Base-by-base conservation (phyloP, 495 filamentous ascomycete genomes). In the Penicillium tannophilum region DNA sequence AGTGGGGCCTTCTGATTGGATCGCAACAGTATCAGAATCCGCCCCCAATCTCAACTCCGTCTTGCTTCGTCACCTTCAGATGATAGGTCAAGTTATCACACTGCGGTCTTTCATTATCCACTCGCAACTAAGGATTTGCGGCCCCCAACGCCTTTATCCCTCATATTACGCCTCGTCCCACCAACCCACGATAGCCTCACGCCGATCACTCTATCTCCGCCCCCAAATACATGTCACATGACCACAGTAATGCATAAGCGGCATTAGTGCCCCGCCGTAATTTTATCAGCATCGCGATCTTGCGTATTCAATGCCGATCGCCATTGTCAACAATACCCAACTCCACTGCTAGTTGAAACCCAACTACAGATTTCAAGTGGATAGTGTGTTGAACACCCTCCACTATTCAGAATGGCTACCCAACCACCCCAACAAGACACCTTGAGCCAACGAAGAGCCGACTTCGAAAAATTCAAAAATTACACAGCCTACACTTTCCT, bases 401-500 rank as follows among this genome's bases (percentile, higher is more conserved):
- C 33, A 33, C 20, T 9, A n/a, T 3, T 35, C 54, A 64, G 51
- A 24, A 65, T 68, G 57, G 33, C 67, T 42, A 51, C 61, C 11
- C 35, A 54, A 54, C 17, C 31, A 30, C 52, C 52, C 17, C 61
- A 61, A 42, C 16, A 45, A 31, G 52, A 36, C 11, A 61, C 51
- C 2, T 35, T 53, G 20, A 46, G 39, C 41, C 24, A 26, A 47
- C 75, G 74, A 56, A 67, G 72, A 66, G 73, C 64, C 39, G 72
- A 80, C 67, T 86, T 82, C 70, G 63, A 76, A 55, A 72, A 75
- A 24, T 74, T 88, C 63, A 71, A 84, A 47, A 84, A 85, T 77
- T 82, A 83, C 66, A 63, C 82, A 52, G 86, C 90, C 10, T 65
- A 87, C 9, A 80, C 72, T 52, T 82, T 88, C 64, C 77, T 93